Percentiles rank a stretch among this genome's conserved stretches.
Evolutionary conservation across 2,329 filamentous ascomycete genomes (phyloP).

Genomic region (Epichloe bromicola): DNA sequence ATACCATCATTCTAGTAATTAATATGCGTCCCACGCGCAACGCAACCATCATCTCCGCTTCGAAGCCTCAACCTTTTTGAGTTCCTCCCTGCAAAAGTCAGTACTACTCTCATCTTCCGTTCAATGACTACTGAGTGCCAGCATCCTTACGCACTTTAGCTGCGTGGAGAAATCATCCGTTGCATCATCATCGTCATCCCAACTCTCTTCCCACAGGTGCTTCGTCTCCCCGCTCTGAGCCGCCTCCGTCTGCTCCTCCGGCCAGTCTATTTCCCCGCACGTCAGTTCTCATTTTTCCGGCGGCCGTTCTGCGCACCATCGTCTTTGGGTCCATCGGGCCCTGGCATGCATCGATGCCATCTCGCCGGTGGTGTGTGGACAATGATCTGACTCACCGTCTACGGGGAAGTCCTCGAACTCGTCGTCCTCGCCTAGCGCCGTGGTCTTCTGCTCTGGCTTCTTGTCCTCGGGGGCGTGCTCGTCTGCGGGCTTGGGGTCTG

Average conservation of each 20-base stretch:
- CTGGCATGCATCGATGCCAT: background rate
- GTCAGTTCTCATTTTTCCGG: background rate
- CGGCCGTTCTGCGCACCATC: background rate
- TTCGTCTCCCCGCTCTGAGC: conserved; percentile 53
- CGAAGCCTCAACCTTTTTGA: conserved; percentile 80
- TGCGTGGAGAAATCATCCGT: conserved; percentile 93
- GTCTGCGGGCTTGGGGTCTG: conserved; percentile 17
- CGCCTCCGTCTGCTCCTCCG: conserved; percentile 77
- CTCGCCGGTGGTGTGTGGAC: too few species aligned
- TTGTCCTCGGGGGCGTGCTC: conserved; percentile 16
- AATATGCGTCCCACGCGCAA: background rate
- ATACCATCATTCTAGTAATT: background rate
- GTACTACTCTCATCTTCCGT: background rate
- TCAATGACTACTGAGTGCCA: conserved; percentile 18
- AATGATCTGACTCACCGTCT: conserved; percentile 50
- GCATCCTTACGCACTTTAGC: conserved; percentile 51
- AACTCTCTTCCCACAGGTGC: conserved; percentile 98
- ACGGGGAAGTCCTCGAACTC: conserved; percentile 99
- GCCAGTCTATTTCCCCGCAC: conserved; percentile 58
- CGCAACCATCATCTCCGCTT: conserved; percentile 40
- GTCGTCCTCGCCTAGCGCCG: conserved; percentile 86
- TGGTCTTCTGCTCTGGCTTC: conserved; percentile 33
- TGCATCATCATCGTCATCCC: conserved; percentile 97
- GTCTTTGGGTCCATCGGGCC: too few species aligned
- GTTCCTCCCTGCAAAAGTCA: conserved; percentile 54